A percentile compares a stretch with the other conserved stretches of the same genome.
Conservation (phyloP, 1,284 basidiomycete genomes). For the Leccinum ponderosum region DNA sequence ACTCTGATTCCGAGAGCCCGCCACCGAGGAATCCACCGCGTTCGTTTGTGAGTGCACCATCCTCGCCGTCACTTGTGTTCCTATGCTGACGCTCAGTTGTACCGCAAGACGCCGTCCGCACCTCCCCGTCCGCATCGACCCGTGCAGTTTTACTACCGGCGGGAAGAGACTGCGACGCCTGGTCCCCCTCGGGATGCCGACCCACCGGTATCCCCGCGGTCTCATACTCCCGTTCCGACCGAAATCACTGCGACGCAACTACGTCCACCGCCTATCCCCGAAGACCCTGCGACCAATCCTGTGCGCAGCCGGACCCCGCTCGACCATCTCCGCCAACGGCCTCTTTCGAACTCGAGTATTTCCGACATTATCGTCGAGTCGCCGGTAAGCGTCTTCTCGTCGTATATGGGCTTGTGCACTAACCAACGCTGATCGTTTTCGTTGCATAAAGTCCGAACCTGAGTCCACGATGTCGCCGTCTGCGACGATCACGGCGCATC, state of each 20-base stretch:
- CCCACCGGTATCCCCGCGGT: slow-evolving; percentile 2
- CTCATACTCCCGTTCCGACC: slow-evolving; percentile 14
- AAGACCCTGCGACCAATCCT: slow-evolving; percentile 1
- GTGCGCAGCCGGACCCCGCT: slow-evolving; percentile 15
- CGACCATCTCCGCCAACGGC: slow-evolving; percentile 31
- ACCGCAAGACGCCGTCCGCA: slow-evolving; percentile 17
- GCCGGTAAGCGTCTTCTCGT: slow-evolving; percentile 25
- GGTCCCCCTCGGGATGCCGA: slow-evolving; percentile 15
- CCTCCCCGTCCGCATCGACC: slow-evolving; percentile 14
- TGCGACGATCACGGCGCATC: slow-evolving; percentile 13
- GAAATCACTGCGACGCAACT: slow-evolving; percentile 6
- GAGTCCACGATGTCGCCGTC: slow-evolving; percentile 22
- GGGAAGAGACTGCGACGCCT: slow-evolving; percentile 17
- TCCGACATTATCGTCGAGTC: slow-evolving; percentile 38
- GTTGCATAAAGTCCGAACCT: slow-evolving; percentile 28
- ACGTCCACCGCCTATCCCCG: background rate
- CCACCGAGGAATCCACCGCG: slow-evolving; percentile 18
- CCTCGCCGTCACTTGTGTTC: background rate
- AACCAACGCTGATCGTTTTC: background rate
- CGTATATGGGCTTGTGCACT: background rate
- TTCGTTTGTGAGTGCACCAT: slow-evolving; percentile 20
- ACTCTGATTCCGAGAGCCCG: slow-evolving; percentile 19
- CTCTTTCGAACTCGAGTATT: slow-evolving; percentile 28
- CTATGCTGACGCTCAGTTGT: slow-evolving; percentile 7
- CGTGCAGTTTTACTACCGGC: slow-evolving; percentile 20